A percentile compares a stretch with the other conserved stretches of the same genome.
phyloP scores from a whole-genome alignment of 148 eudicot genomes.

The Suaeda aralocaspica region DNA sequence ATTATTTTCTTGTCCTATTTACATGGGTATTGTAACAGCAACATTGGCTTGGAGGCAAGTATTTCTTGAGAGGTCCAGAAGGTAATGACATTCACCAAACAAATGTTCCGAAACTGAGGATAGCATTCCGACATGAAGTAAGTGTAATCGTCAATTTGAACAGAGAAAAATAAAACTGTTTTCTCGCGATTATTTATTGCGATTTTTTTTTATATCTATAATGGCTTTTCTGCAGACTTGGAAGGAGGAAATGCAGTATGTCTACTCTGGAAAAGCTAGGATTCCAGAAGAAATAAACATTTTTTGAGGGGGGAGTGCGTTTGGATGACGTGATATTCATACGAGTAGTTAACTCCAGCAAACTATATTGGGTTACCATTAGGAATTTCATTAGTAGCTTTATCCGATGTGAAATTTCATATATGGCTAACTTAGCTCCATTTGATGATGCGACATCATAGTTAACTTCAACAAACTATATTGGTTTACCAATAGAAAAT shows the following conservation, averaged over 20 bases:
- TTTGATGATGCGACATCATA: no score
- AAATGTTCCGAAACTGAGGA: constrained; percentile 66
- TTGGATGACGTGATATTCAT: no score
- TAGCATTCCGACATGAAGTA: constrained; percentile 65
- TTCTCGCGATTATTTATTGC: not conserved
- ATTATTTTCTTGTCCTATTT: not conserved
- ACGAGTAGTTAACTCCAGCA: no score
- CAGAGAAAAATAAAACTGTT: not conserved
- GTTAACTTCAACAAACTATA: not conserved
- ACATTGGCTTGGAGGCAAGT: constrained; percentile 74
- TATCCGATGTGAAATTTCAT: no score
- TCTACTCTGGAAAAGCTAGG: constrained; percentile 49
- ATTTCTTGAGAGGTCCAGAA: constrained; percentile 58
- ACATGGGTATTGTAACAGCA: constrained; percentile 28
- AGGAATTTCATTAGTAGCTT: no score
- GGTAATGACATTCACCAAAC: constrained; percentile 71
- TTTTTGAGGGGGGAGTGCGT: not conserved
- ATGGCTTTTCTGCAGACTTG: constrained; percentile 47
- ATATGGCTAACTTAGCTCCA: no score
- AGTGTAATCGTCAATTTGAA: constrained; percentile 1
- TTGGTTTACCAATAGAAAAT: no score
- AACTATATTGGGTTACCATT: no score
- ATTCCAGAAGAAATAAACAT: constrained; percentile 55
- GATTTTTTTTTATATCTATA: not conserved
- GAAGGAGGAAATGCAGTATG: constrained; percentile 68